Base-by-base conservation (phyloP, 257 asterid genomes). In the Coffea eugenioides region DNA sequence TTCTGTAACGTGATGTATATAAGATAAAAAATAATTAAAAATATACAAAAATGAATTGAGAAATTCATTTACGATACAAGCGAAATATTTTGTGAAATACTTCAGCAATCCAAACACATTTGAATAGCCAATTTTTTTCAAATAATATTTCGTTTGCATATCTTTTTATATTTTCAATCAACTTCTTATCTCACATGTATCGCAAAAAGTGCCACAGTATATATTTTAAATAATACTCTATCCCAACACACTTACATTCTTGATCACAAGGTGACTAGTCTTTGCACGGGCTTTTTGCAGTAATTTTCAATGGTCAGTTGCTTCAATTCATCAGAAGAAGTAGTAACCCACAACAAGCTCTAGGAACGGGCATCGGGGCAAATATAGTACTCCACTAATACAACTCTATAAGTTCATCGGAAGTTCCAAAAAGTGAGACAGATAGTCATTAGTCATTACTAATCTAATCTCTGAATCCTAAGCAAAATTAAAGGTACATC, bases 401-500 rank as follows among this genome's bases (percentile, higher is more conserved):
- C 25, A 51, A 15, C 66, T 27, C 36, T 8, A 21, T 46, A 31
- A 51, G 80, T 6, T 49, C 65, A 20, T 56, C 36, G 52, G 46
- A 78, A 54, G 23, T 51, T 69, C 69, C 64, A 67, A 59, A 67
- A 52, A 54, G 69, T 52, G 36, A 36, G 14, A 73, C 79, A 62
- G 31, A 56, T 52, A 73, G 77, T 64, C 73, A 71, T 9, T 59
- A 59, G 77, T 71, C 82, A 43, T 79, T 72, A 72, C 68, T 43
- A 23, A 80, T 25, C 83, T 73, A 49, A 54, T 48, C 16, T 65
- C 65, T 34, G 78, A 79, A 72, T 48, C 57, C 80, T 81, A 81
- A 81, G 74, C 80, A 80, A 74, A 61, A 76, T 27, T 31, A 76
- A 73, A 65, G 76, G 67, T 74, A 54, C 83, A 80, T 74, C 46